Conservation (phyloP, 2,329 filamentous ascomycete species). For the Eurotiales sp. region DNA sequence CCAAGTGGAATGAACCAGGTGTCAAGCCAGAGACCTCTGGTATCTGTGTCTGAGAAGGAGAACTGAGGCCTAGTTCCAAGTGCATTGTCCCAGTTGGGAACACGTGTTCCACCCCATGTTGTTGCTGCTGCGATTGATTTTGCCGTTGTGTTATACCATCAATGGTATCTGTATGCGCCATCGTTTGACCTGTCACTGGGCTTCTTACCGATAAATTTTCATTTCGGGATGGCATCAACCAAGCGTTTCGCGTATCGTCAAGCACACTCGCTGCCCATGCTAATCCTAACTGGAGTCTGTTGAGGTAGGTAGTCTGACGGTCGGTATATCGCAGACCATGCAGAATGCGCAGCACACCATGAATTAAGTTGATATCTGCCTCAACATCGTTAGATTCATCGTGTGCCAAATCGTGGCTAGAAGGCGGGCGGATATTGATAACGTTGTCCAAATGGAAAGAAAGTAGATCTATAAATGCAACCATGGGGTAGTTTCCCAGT, state of each 20-base stretch:
- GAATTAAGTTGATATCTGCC: neutral
- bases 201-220: neutral
- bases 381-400: neutral
- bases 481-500: conserved; percentile 3
- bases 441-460: neutral
- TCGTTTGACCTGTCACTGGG: neutral
- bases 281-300: neutral
- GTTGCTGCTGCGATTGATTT: neutral
- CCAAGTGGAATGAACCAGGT: neutral
- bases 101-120: neutral
- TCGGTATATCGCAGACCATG: neutral
- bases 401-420: neutral
- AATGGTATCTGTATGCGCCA: neutral
- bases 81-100: neutral
- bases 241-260: neutral
- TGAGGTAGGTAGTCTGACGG: neutral
- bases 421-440: neutral
- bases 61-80: neutral
- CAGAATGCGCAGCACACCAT: neutral
- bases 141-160: neutral
- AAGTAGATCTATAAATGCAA: conserved; percentile 5
- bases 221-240: neutral
- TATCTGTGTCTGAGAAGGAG: neutral
- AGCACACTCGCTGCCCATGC: neutral
- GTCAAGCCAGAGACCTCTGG: neutral